Percentiles rank a stretch among this genome's conserved stretches.
Evolutionary conservation across 805 yeast species (phyloP).

Genomic region (Maudiozyma saulgeensis): DNA sequence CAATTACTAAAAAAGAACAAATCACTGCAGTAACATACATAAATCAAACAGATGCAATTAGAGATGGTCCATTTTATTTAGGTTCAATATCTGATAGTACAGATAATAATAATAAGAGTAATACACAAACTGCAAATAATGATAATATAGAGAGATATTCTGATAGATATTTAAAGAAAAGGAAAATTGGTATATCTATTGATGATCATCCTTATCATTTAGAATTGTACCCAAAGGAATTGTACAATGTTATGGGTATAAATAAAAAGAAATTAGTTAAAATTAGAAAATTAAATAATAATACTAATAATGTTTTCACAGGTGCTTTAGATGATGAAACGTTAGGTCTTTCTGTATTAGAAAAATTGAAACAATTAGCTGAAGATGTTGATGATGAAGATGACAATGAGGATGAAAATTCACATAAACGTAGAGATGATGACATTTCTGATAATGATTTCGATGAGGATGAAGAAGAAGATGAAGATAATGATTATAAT

Average conservation of each 20-base stretch:
- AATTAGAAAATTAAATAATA: conserved; percentile 28
- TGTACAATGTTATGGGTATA: conserved; percentile 62
- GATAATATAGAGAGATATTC: conserved; percentile 68
- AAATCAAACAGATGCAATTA: conserved; percentile 41
- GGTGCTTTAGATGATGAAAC: conserved; percentile 22
- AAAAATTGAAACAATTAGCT: conserved; percentile 40
- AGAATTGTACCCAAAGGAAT: conserved; percentile 68
- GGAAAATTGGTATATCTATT: conserved; percentile 45
- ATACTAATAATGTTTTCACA: conserved; percentile 20
- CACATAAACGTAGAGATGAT: conserved; percentile 26
- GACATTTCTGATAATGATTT: conserved; percentile 40
- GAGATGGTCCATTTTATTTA: conserved; percentile 59
- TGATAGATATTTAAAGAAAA: conserved; percentile 65
- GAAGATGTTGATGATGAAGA: conserved; percentile 39
- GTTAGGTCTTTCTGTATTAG: conserved; percentile 33
- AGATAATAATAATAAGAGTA: conserved; percentile 17
- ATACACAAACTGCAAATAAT: conserved; percentile 40
- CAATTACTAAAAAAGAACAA: conserved; percentile 39
- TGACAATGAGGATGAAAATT: conserved; percentile 12
- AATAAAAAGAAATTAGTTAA: conserved; percentile 43
- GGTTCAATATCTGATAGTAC: conserved; percentile 51
- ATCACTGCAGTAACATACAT: conserved; percentile 45
- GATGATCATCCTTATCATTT: conserved; percentile 70
- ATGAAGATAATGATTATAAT: conserved; percentile 37
- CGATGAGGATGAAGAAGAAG: conserved; percentile 54